These are phyloP conservation scores for Apostasia ramifera DNA, from an alignment of 106 monocot genomes.

Conservation along the genomic window DNA sequence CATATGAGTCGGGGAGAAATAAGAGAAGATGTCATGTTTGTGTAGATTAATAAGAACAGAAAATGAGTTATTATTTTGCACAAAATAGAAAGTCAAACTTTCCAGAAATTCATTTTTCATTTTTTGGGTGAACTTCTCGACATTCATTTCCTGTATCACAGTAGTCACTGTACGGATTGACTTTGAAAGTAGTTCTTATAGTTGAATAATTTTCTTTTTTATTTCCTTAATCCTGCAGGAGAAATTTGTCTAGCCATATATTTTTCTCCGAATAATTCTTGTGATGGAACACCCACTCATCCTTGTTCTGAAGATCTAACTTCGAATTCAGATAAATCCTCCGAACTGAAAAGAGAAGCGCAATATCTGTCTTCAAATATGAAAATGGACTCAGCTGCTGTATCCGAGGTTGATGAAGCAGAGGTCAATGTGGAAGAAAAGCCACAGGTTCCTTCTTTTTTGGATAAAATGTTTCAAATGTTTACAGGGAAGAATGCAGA, in stretches of 20 bases:
- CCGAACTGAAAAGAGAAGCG: constrained; percentile 28
- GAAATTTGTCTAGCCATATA: constrained; percentile 70
- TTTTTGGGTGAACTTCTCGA: no score
- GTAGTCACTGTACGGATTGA: no score
- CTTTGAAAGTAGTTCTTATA: no score
- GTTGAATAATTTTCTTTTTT: no score
- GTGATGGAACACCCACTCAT: constrained; percentile 19
- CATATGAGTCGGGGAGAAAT: no score
- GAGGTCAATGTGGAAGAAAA: constrained; percentile 37
- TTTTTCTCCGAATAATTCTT: constrained; percentile 38
- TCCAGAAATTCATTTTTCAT: no score
- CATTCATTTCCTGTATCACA: no score
- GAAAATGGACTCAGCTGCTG: constrained; percentile 16
- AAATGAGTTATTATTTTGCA: no score
- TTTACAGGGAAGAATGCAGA: constrained; percentile 38
- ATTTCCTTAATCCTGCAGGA: constrained; percentile 41
- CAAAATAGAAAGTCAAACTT: no score
- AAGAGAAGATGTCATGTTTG: no score
- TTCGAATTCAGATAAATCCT: constrained; percentile 45
- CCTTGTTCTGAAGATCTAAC: constrained; percentile 32
- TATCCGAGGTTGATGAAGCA: constrained; percentile 18
- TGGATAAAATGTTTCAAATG: constrained; percentile 38
- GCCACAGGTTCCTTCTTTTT: constrained; percentile 26
- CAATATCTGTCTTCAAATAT: constrained; percentile 21
- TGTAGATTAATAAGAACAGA: no score